These are phyloP conservation scores for Murraya paniculata DNA, from an alignment of 345 rosid genomes.

Conservation along the genomic window DNA sequence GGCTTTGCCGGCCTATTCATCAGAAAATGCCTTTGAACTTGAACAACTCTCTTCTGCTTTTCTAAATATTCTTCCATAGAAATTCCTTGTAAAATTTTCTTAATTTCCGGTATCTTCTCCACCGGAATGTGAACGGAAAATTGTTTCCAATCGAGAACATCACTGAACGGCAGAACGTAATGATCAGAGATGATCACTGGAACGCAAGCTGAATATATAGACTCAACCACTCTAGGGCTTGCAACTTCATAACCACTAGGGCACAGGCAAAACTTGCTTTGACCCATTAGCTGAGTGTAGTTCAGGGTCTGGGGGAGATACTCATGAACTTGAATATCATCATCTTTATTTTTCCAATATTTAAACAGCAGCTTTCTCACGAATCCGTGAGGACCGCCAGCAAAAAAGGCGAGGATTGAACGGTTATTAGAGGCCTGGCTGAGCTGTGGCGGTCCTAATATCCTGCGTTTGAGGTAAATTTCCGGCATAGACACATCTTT, in stretches of 20 bases:
- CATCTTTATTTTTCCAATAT: slow-evolving; percentile 37
- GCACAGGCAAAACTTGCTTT: slow-evolving; percentile 42
- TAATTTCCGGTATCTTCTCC: slow-evolving; percentile 33
- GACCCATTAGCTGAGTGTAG: slow-evolving; percentile 33
- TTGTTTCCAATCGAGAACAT: slow-evolving; percentile 40
- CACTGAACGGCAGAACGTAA: slow-evolving; percentile 42
- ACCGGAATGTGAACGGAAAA: slow-evolving; percentile 38
- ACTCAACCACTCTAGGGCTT: slow-evolving; percentile 43
- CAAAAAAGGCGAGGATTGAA: slow-evolving; percentile 42
- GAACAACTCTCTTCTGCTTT: slow-evolving; percentile 27
- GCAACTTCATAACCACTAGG: slow-evolving; percentile 55
- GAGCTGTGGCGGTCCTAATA: background rate
- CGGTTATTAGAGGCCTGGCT: slow-evolving; percentile 18
- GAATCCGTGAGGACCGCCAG: slow-evolving; percentile 42
- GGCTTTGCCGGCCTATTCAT: slow-evolving; percentile 42
- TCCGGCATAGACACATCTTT: slow-evolving; percentile 49
- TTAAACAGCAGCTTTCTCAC: slow-evolving; percentile 30
- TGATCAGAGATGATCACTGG: slow-evolving; percentile 41
- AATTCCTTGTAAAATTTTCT: slow-evolving; percentile 27
- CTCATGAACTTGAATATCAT: slow-evolving; percentile 25
- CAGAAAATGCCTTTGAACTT: slow-evolving; percentile 42
- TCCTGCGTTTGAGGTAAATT: slow-evolving; percentile 16
- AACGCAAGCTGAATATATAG: slow-evolving; percentile 39
- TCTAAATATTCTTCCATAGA: slow-evolving; percentile 27
- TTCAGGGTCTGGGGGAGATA: slow-evolving; percentile 35